A percentile compares a stretch with the other conserved stretches of the same genome.
These are phyloP conservation scores for Rhodamnia argentea DNA, from an alignment of 345 rosid genomes.

Conservation along the genomic window DNA sequence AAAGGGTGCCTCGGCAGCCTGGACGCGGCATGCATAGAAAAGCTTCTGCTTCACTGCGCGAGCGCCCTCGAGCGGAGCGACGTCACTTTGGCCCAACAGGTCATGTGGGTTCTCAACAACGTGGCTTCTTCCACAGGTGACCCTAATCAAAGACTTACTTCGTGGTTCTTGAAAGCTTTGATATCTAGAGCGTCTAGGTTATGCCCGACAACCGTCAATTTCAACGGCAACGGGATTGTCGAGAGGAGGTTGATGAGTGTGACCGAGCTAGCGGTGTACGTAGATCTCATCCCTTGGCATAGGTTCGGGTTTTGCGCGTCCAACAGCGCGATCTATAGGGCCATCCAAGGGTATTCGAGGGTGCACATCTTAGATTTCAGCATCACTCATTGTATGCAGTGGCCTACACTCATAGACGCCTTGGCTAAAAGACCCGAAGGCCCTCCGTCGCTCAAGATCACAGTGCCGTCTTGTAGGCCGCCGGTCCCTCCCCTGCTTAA, in stretches of 20 bases:
- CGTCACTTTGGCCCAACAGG: conserved; percentile 64
- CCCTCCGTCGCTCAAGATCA: conserved; percentile 51
- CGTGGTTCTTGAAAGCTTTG: conserved; percentile 58
- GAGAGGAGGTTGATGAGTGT: conserved; percentile 42
- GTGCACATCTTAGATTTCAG: conserved; percentile 60
- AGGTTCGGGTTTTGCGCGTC: conserved; percentile 65
- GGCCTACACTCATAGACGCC: conserved; percentile 67
- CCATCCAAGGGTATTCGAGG: conserved; percentile 32
- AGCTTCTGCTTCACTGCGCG: conserved; percentile 66
- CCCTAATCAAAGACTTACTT: conserved; percentile 57
- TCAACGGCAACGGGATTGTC: conserved; percentile 20
- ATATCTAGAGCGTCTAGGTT: conserved; percentile 49
- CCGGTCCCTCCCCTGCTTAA: conserved; percentile 50
- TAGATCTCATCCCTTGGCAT: conserved; percentile 72
- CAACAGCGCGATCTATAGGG: conserved; percentile 38
- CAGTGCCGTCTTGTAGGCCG: conserved; percentile 44
- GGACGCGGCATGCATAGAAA: conserved; percentile 62
- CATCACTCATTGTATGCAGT: conserved; percentile 66
- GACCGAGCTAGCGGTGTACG: conserved; percentile 58
- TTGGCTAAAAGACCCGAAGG: conserved; percentile 56
- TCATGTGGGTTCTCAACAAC: conserved; percentile 82
- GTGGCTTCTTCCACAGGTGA: conserved; percentile 56
- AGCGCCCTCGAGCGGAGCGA: conserved; percentile 57
- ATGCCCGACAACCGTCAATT: conserved; percentile 36
- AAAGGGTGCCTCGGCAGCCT: conserved; percentile 56